Percentiles rank a stretch among this genome's conserved stretches.
Evolutionary conservation across 2,329 filamentous ascomycete genomes (phyloP).

Genomic region (Trichoderma atrobrunneum): DNA sequence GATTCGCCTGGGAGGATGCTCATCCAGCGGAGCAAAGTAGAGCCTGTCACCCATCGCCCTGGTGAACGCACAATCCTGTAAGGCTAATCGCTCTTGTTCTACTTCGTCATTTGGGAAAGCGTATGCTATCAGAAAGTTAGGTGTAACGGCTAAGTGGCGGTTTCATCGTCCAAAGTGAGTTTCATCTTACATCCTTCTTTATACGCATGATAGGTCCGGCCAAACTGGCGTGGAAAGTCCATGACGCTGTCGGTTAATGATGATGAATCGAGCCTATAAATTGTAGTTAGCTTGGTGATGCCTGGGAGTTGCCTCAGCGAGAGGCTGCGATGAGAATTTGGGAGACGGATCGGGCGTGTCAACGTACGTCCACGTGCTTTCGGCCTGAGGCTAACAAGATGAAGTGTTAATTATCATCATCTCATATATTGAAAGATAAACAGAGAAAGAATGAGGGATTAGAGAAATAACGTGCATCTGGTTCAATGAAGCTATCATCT

Average conservation of each 20-base stretch:
- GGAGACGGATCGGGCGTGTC: neutral
- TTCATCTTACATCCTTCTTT: constrained; percentile 42
- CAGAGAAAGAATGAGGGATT: rapidly evolving
- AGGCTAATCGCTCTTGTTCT: constrained; percentile 42
- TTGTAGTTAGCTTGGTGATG: constrained; percentile 21
- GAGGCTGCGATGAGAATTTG: neutral
- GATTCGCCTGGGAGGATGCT: constrained; percentile 36
- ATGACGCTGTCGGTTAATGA: constrained; percentile 43
- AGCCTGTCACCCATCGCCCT: constrained; percentile 40
- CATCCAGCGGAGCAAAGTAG: constrained; percentile 43
- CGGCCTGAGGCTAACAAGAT: neutral
- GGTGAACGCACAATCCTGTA: constrained; percentile 39
- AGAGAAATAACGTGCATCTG: constrained; percentile 30
- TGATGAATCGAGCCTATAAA: constrained; percentile 31
- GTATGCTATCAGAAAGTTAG: constrained; percentile 37
- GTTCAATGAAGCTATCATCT: constrained; percentile 33
- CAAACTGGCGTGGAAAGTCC: constrained; percentile 42
- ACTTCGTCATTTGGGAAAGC: constrained; percentile 44
- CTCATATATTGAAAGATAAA: neutral
- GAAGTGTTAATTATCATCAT: neutral
- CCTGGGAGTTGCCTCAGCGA: neutral
- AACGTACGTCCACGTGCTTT: neutral
- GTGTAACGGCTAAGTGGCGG: neutral
- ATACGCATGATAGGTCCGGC: constrained; percentile 48
- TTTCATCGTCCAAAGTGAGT: no score